Conservation (phyloP, 305 asterid genomes). For the Salvia sclarea region DNA sequence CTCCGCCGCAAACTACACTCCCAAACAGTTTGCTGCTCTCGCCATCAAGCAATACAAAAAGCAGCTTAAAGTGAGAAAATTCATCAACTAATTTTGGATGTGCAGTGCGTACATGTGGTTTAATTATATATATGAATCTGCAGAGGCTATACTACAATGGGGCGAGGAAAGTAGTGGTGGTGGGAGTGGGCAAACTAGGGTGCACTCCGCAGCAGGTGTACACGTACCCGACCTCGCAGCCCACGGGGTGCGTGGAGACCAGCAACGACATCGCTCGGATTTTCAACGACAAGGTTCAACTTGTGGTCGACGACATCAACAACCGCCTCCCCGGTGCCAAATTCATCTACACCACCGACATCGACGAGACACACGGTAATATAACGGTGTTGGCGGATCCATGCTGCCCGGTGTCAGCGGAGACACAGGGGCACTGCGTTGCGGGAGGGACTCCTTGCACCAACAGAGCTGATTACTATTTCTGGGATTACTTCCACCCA, state of each 20-base stretch:
- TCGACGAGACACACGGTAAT: background rate
- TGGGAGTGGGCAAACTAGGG: conserved; percentile 37
- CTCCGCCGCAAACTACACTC: background rate
- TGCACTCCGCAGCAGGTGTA: conserved; percentile 40
- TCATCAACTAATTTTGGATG: too few relatives aligned
- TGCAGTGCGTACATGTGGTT: too few relatives aligned
- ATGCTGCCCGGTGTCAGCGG: conserved; percentile 8
- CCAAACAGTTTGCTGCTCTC: conserved; percentile 31
- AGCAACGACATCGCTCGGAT: conserved; percentile 21
- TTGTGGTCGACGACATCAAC: conserved; percentile 25
- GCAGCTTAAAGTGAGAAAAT: conserved; percentile 33
- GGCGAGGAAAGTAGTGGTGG: conserved; percentile 46
- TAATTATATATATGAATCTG: too few relatives aligned
- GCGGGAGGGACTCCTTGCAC: background rate
- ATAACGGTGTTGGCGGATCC: background rate
- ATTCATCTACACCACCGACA: conserved; percentile 15
- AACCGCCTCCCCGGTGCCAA: conserved; percentile 25
- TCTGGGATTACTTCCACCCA: conserved; percentile 18
- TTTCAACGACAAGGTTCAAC: conserved; percentile 30
- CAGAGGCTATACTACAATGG: conserved; percentile 44
- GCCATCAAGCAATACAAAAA: conserved; percentile 31
- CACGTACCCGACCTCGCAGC: conserved; percentile 26
- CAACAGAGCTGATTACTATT: conserved; percentile 15
- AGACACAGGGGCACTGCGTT: background rate
- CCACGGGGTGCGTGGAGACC: conserved; percentile 31